Evolutionary conservation across 177 flowering plant genomes (phyloP).

Genomic region (Vitis hybrid): DNA sequence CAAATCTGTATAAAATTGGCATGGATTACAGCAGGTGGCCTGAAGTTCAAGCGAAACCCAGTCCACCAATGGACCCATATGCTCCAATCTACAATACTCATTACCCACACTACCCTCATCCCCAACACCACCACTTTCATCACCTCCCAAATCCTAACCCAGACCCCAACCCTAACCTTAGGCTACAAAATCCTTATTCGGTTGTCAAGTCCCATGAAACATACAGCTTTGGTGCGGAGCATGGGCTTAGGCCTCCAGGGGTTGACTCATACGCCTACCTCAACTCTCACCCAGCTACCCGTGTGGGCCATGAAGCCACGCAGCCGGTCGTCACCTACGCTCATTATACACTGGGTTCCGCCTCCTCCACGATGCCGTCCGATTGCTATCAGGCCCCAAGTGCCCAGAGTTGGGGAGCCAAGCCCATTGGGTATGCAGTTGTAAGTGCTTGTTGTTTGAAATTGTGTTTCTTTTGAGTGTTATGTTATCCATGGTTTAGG

Average conservation of each 20-base stretch:
- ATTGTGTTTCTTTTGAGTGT: background rate
- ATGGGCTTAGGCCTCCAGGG: conserved; percentile 15
- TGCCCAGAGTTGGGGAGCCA: conserved; percentile 14
- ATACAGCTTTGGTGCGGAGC: background rate
- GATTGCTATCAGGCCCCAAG: conserved; percentile 12
- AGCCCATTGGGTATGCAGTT: conserved; percentile 11
- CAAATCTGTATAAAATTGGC: background rate
- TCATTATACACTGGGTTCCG: background rate
- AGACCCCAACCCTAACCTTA: conserved; percentile 3
- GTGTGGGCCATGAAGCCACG: background rate
- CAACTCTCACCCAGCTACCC: background rate
- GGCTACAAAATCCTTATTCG: background rate
- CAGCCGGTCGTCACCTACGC: conserved; percentile 6
- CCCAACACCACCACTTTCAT: too few species aligned
- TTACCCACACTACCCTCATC: background rate
- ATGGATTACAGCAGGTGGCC: conserved; percentile 3
- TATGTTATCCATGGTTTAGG: background rate
- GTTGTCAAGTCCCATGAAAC: conserved; percentile 1
- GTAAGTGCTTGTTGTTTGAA: conserved; percentile 13
- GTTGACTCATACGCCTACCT: conserved; percentile 12
- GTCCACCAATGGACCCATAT: background rate
- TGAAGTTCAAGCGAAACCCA: background rate
- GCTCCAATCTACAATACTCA: background rate
- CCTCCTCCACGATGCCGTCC: background rate
- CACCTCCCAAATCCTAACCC: background rate